Base-by-base conservation (phyloP, 805 yeast genomes). In the Candida coquimbonensis region DNA sequence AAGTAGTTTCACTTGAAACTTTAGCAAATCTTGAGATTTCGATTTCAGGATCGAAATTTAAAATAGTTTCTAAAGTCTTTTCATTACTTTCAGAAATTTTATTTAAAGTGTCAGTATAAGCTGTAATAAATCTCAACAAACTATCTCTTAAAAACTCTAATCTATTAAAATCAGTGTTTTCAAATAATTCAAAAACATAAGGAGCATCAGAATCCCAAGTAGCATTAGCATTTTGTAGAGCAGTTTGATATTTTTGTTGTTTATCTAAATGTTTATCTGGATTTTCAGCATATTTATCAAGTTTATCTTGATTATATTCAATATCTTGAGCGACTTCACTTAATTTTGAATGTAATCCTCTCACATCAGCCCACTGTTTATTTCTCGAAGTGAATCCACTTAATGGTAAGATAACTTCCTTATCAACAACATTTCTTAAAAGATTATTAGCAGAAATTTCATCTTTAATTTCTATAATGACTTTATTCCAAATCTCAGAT, bases 191-290 rank as follows among this genome's bases (percentile, higher is more conserved):
- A 59, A 86, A 83, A 38, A 84, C 78, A 45, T 74, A 78, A 3
- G 95, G 91, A 3, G 93, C 91, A 60, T 81, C 80, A 44, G 77
- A 68, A 50, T 80, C 81, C 96, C 96, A 88, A 54, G 77, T 75
- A 33, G 69, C 69, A 44, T 75, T 80, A 31, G 78, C 73, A 40
- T 65, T 61, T 14, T 57, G 62, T 40, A 68, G 63, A 51, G 67
- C 75, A 64, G 57, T 65, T 51, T 61, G 68, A 52, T 67, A 70
- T 68, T 61, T 61, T 40, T 49, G 47, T 37, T 55, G 37, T 54
- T 48, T 50, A 21, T 51, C 37, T 26, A 57, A 46, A 43, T 57
- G 51, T 12, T 47, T 50, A 32, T 50, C 37, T 25, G 59, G 47
- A 43, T 56, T 49, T 9, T 47, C 53, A 43, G 43, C 33, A 44